These are phyloP conservation scores for Arthroderma sp. DNA, from an alignment of 2,329 filamentous ascomycete genomes.

Conservation along the genomic window DNA sequence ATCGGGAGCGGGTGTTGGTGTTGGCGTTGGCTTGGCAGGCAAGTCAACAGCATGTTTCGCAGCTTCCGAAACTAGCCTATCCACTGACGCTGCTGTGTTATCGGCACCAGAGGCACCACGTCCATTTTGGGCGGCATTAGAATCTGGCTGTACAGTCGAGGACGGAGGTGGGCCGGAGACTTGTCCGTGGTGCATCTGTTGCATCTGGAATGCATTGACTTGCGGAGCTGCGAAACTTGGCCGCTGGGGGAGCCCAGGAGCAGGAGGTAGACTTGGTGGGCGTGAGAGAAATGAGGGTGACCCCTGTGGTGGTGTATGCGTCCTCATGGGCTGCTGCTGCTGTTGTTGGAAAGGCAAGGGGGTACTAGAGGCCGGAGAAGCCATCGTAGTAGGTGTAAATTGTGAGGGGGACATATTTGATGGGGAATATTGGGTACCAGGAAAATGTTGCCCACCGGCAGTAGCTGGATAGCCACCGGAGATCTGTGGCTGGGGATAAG, in stretches of 20 bases:
- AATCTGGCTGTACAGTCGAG: slow-evolving; percentile 5
- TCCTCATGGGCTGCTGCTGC: slow-evolving; percentile 30
- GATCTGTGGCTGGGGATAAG: slow-evolving; percentile 10
- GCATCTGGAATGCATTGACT: slow-evolving; percentile 41
- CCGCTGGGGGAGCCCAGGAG: slow-evolving; percentile 47
- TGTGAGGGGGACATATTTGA: slow-evolving; percentile 21
- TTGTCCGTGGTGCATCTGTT: slow-evolving; percentile 43
- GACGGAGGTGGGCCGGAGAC: slow-evolving; percentile 24
- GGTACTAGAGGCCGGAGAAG: slow-evolving; percentile 26
- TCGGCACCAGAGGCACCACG: slow-evolving; percentile 20
- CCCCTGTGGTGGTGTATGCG: slow-evolving; percentile 31
- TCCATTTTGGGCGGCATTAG: slow-evolving; percentile 13
- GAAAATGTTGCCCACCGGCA: slow-evolving; percentile 21
- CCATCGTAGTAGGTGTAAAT: slow-evolving; percentile 14
- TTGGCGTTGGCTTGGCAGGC: slow-evolving; percentile 19
- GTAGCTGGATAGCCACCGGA: slow-evolving; percentile 23
- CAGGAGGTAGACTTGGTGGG: slow-evolving; percentile 35
- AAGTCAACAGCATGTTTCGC: slow-evolving; percentile 31
- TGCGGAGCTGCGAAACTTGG: slow-evolving; percentile 44
- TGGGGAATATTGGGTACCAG: slow-evolving; percentile 20
- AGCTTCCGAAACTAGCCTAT: slow-evolving; percentile 39
- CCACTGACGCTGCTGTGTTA: slow-evolving; percentile 32
- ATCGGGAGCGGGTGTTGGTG: slow-evolving; percentile 20
- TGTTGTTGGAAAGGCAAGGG: slow-evolving; percentile 27
- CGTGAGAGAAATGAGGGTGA: slow-evolving; percentile 35